phyloP scores from a whole-genome alignment of 1,139 yeast species.

The Suhomyces guaymorum region DNA sequence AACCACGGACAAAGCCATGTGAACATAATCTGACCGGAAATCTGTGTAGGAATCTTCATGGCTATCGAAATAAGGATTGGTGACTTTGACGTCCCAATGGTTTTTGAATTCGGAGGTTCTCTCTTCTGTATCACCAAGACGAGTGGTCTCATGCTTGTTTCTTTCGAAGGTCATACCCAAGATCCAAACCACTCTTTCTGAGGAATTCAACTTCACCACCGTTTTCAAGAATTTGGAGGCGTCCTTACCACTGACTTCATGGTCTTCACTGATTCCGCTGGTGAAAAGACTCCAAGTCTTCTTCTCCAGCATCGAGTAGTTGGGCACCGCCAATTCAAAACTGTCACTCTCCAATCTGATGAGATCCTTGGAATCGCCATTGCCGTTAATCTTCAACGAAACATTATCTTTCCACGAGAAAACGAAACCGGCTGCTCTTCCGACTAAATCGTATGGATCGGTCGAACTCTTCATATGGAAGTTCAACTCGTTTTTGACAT shows the following conservation, averaged over 20 bases:
- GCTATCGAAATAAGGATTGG: slow-evolving; percentile 40
- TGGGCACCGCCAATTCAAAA: slow-evolving; percentile 68
- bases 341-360: slow-evolving; percentile 64
- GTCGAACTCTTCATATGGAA: slow-evolving; percentile 65
- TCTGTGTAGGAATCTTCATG: slow-evolving; percentile 49
- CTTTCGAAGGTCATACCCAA: slow-evolving; percentile 46
- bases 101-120: slow-evolving; percentile 37
- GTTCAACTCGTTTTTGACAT: slow-evolving; percentile 51
- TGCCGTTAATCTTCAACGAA: slow-evolving; percentile 57
- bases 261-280: slow-evolving; percentile 24
- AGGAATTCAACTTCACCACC: slow-evolving; percentile 41
- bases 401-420: slow-evolving; percentile 77
- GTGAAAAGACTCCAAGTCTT: slow-evolving; percentile 40
- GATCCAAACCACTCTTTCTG: slow-evolving; percentile 44
- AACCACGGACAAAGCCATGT: slow-evolving; percentile 44
- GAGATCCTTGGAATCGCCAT: slow-evolving; percentile 62
- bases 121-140: slow-evolving; percentile 34
- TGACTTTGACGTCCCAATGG: slow-evolving; percentile 46
- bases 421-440: slow-evolving; percentile 75
- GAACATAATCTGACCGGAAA: slow-evolving; percentile 44
- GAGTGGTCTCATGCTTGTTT: slow-evolving; percentile 22
- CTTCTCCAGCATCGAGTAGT: slow-evolving; percentile 40
- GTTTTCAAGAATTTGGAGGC: slow-evolving; percentile 37
- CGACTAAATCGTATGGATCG: slow-evolving; percentile 73
- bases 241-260: slow-evolving; percentile 20